A percentile compares a stretch with the other conserved stretches of the same genome.
phyloP scores from a whole-genome alignment of 768 basidiomycete species.

The Pulveroboletus sp. region DNA sequence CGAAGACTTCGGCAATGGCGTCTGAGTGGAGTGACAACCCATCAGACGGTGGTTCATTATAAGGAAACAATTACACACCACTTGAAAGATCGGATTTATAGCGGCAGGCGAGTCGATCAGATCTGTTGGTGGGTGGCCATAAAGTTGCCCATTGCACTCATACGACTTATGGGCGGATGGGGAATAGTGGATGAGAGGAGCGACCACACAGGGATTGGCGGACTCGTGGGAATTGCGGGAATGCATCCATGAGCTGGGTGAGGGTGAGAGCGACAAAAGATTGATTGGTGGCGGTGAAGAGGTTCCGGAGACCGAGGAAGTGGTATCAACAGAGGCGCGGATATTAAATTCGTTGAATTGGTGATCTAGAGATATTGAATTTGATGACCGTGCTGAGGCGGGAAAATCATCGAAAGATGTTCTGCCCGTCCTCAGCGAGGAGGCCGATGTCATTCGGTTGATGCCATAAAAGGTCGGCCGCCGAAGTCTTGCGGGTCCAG shows the following conservation, averaged over 20 bases:
- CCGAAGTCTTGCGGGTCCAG: conserved; percentile 67
- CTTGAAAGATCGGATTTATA: conserved; percentile 88
- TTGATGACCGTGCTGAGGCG: conserved; percentile 70
- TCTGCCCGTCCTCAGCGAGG: conserved; percentile 53
- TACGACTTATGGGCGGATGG: conserved; percentile 41
- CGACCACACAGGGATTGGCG: conserved; percentile 35
- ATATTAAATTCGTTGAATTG: conserved; percentile 74
- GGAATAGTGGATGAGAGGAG: conserved; percentile 36
- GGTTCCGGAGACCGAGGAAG: conserved; percentile 54
- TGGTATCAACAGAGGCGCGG: conserved; percentile 63
- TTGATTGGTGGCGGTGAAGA: conserved; percentile 78
- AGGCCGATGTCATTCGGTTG: conserved; percentile 72
- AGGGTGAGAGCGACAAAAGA: conserved; percentile 66
- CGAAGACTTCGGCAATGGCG: conserved; percentile 48
- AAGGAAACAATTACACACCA: conserved; percentile 51
- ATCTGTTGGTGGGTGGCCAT: conserved; percentile 59
- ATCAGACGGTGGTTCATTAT: conserved; percentile 4
- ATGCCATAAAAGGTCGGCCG: conserved; percentile 61
- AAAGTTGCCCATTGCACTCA: conserved; percentile 48
- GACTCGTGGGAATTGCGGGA: conserved; percentile 41
- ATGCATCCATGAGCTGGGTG: conserved; percentile 53
- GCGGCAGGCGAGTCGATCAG: conserved; percentile 58
- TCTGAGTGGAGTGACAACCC: conserved; percentile 33
- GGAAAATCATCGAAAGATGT: conserved; percentile 73
- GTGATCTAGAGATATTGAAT: conserved; percentile 73